phyloP scores from a whole-genome alignment of 345 rosid species.

The Odontarrhena argentea region DNA sequence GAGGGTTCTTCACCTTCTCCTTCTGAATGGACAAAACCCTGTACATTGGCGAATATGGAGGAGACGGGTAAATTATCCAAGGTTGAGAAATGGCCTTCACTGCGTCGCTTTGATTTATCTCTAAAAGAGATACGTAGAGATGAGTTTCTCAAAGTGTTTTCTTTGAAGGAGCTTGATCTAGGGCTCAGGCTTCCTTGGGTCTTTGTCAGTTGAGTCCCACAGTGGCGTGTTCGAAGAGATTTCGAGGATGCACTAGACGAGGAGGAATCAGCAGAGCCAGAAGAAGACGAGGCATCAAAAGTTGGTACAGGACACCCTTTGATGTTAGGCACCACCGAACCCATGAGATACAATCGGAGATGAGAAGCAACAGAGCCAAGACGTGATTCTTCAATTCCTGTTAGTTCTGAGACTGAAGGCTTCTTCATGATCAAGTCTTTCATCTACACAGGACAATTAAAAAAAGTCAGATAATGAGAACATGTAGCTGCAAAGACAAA shows the following conservation, averaged over 20 bases:
- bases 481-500: neutral
- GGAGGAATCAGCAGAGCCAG: constrained; percentile 28
- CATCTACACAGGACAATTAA: constrained; percentile 54
- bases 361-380: constrained; percentile 87
- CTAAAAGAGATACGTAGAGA: constrained; percentile 54
- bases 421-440: constrained; percentile 75
- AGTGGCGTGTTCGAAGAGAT: constrained; percentile 54
- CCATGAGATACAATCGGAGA: constrained; percentile 76
- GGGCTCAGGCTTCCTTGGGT: constrained; percentile 82
- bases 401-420: constrained; percentile 86
- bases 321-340: constrained; percentile 49
- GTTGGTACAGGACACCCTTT: constrained; percentile 36
- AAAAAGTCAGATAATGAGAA: constrained; percentile 4
- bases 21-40: constrained; percentile 39
- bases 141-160: constrained; percentile 56
- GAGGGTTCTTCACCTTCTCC: constrained; percentile 48
- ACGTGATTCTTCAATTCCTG: constrained; percentile 87
- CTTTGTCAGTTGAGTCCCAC: constrained; percentile 52
- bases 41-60: constrained; percentile 38
- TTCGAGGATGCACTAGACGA: constrained; percentile 43
- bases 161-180: constrained; percentile 79
- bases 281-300: constrained; percentile 26
- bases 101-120: constrained; percentile 67
- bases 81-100: constrained; percentile 57
- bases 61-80: constrained; percentile 47